A percentile compares a stretch with the other conserved stretches of the same genome.
Conservation (phyloP, 2,329 filamentous ascomycete genomes). For the Cyphellophora attinorum region DNA sequence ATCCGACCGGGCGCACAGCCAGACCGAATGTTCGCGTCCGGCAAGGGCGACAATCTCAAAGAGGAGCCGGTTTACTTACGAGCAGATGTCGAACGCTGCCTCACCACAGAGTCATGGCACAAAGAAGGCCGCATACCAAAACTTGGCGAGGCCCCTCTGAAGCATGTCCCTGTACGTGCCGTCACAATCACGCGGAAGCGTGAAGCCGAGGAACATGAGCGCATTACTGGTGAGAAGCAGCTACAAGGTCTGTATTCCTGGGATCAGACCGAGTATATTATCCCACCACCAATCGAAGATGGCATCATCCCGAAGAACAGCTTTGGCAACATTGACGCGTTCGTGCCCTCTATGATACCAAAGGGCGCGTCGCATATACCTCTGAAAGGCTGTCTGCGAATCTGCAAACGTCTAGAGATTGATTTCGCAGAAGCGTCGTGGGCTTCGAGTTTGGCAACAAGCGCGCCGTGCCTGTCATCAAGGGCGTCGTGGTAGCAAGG, state of each 20-base stretch:
- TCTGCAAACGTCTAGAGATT: slow-evolving; percentile 75
- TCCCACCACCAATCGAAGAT: slow-evolving; percentile 73
- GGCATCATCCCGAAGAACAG: slow-evolving; percentile 87
- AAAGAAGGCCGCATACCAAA: slow-evolving; percentile 80
- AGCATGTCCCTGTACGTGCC: slow-evolving; percentile 79
- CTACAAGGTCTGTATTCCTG: slow-evolving; percentile 76
- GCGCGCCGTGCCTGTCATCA: slow-evolving; percentile 85
- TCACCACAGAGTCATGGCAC: slow-evolving; percentile 94
- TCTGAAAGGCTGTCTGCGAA: slow-evolving; percentile 61
- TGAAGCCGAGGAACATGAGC: slow-evolving; percentile 78
- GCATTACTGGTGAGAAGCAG: slow-evolving; percentile 69
- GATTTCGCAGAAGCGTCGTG: slow-evolving; percentile 92
- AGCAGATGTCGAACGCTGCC: slow-evolving; percentile 71
- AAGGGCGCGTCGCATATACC: slow-evolving; percentile 75
- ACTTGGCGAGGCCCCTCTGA: slow-evolving; percentile 63
- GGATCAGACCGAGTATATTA: slow-evolving; percentile 91
- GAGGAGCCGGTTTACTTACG: slow-evolving; percentile 74
- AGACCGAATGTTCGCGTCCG: slow-evolving; percentile 64
- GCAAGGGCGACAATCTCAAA: slow-evolving; percentile 62
- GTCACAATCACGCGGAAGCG: slow-evolving; percentile 80
- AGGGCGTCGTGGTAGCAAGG: slow-evolving; percentile 80
- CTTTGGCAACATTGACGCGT: slow-evolving; percentile 95
- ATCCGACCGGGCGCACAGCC: slow-evolving; percentile 58
- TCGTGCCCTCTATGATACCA: slow-evolving; percentile 88
- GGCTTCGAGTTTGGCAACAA: slow-evolving; percentile 95